Evolutionary conservation across 345 rosid genomes (phyloP), one percentile per base, ranked within the genome.

Genomic region (Salix purpurea): DNA sequence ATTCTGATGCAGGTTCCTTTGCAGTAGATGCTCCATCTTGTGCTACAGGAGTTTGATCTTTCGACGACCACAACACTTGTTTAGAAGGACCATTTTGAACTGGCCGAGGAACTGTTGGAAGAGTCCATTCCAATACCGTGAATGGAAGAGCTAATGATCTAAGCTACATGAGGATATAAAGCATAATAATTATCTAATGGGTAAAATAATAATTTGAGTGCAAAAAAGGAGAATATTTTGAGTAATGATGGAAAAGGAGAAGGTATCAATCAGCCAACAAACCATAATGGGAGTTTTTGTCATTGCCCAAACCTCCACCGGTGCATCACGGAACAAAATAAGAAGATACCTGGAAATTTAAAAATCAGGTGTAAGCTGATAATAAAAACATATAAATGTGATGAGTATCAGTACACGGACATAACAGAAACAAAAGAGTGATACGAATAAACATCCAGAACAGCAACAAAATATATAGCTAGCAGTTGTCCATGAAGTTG

Each of bases 221-320:
- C 6, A 34, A 34, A 9, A 40, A 10, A 40, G 44, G 44, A 2
- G 3, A 42, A 2, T 11, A 42, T 42, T 42, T 42, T 42, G 61
- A 42, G 13, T 70, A 6, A 32, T 28, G 19, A 56, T 50, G 28
- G 24, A 68, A 66, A 40, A 42, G 37, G 65, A 65, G 56, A 39
- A 74, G 74, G 77, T 54, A 77, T 67, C 39, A 64, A 44, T 77
- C n/a, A 74, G 52, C 52, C 52, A 13, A 86, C 88, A 82, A 82
- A 93, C 99, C 98, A 96, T 93, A 73, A 96, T 90, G 71, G 99
- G 99, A 78, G 75, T 89, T 83, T 92, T 93, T 67, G 99, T 90
- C 99, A 96, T 93, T 44, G 98, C 99, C 99, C 99, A 96, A 77
- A 93, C 99, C 86, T 96, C 99, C 78, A 93, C 99, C 60, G 98